These are phyloP conservation scores for Calonectria pseudoturangicola DNA, from an alignment of 2,329 filamentous ascomycete genomes.

Conservation along the genomic window DNA sequence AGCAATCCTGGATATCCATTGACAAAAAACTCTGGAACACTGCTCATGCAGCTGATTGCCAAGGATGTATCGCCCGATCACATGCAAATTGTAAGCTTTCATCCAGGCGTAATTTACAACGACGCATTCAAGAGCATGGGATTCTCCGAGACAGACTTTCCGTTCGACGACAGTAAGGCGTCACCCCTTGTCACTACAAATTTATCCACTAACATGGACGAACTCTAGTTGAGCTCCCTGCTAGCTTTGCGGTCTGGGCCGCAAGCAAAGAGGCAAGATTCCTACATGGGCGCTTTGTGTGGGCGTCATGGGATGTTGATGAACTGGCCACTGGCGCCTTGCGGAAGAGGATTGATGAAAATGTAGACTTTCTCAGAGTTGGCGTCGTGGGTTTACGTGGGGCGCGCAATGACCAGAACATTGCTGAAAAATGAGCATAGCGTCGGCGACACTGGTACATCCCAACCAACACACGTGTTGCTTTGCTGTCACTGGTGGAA, in stretches of 20 bases:
- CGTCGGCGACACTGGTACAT: too few relatives aligned
- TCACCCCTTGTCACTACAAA: rapidly evolving
- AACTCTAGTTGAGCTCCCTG: slow-evolving; percentile 57
- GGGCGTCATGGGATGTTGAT: slow-evolving; percentile 70
- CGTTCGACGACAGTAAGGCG: slow-evolving; percentile 22
- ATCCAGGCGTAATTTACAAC: slow-evolving; percentile 32
- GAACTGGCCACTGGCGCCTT: slow-evolving; percentile 61
- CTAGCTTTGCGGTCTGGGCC: slow-evolving; percentile 65
- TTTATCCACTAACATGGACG: not conserved
- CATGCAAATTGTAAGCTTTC: slow-evolving; percentile 54
- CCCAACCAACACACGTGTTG: too few relatives aligned
- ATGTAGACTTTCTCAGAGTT: slow-evolving; percentile 17
- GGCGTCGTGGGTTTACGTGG: slow-evolving; percentile 11
- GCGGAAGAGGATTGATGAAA: slow-evolving; percentile 33
- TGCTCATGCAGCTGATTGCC: slow-evolving; percentile 62
- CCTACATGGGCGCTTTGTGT: slow-evolving; percentile 66
- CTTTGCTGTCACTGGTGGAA: too few relatives aligned
- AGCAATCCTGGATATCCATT: slow-evolving; percentile 56
- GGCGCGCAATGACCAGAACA: not conserved
- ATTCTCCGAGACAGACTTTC: slow-evolving; percentile 21
- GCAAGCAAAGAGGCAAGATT: slow-evolving; percentile 65
- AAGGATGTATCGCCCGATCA: slow-evolving; percentile 54
- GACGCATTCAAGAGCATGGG: slow-evolving; percentile 8
- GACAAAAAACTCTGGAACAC: slow-evolving; percentile 62
- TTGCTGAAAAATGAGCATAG: too few relatives aligned